A percentile compares a stretch with the other conserved stretches of the same genome.
These are phyloP conservation scores for Carex sylvatica DNA, from an alignment of 202 grass and related monocot genomes.

Conservation along the genomic window DNA sequence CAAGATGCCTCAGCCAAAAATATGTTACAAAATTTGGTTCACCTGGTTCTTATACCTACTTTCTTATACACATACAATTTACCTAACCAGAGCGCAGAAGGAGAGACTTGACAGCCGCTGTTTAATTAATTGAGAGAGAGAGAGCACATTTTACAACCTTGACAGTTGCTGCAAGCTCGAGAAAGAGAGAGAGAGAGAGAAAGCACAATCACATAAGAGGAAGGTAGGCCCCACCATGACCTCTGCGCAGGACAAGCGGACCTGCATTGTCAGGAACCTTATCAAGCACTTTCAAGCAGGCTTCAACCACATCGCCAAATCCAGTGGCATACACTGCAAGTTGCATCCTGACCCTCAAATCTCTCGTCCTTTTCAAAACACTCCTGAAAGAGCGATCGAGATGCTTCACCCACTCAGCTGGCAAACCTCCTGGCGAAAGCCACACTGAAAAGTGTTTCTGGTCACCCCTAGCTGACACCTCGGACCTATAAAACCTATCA, in stretches of 20 bases:
- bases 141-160: conserved; percentile 2
- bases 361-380: conserved; percentile 72
- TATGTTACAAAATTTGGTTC: conserved; percentile 41
- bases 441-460: conserved; percentile 88
- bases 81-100: neutral
- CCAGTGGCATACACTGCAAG: conserved; percentile 69
- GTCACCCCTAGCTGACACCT: conserved; percentile 88
- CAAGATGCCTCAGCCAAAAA: conserved; percentile 17
- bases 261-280: conserved; percentile 89
- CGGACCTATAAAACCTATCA: conserved; percentile 59
- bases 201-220: conserved; percentile 69
- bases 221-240: conserved; percentile 87
- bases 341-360: conserved; percentile 80
- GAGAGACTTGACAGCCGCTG: neutral
- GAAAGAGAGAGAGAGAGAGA: conserved; percentile 26
- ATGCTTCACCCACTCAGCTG: conserved; percentile 91
- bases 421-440: conserved; percentile 89
- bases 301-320: conserved; percentile 62
- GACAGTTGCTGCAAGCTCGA: neutral
- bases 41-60: conserved; percentile 25
- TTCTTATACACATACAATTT: conserved; percentile 31
- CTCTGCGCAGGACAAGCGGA: conserved; percentile 74
- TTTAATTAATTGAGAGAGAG: conserved; percentile 17
- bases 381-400: conserved; percentile 81
- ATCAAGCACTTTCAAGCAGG: conserved; percentile 68